These are phyloP conservation scores for Penicillium antarcticum DNA, from an alignment of 495 filamentous ascomycete genomes.

Conservation along the genomic window DNA sequence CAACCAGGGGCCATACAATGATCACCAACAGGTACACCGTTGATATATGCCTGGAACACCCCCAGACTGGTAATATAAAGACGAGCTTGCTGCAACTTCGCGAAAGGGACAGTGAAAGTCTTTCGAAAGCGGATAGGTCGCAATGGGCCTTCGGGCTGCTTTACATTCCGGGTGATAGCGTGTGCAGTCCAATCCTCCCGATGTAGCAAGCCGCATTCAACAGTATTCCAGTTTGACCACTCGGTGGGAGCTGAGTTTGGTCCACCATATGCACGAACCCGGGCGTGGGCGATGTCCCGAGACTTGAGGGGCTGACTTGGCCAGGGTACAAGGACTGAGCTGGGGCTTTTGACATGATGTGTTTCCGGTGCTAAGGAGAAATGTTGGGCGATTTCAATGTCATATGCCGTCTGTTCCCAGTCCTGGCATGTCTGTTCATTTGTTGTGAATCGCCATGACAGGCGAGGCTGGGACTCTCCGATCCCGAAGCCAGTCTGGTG, in stretches of 20 bases:
- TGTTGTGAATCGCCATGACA: conserved; percentile 32
- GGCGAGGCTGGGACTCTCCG: conserved; percentile 21
- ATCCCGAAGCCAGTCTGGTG: conserved; percentile 31
- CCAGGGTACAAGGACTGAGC: conserved; percentile 51
- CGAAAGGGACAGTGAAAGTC: conserved; percentile 14
- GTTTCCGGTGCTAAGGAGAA: conserved; percentile 1
- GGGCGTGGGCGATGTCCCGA: conserved; percentile 34
- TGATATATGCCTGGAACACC: conserved; percentile 48
- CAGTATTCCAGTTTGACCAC: conserved; percentile 32
- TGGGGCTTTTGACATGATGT: conserved; percentile 9
- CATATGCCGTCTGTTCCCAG: conserved; percentile 37
- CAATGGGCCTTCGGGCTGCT: conserved; percentile 16
- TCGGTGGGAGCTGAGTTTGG: conserved; percentile 19
- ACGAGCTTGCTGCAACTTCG: conserved; percentile 19
- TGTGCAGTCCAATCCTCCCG: conserved; percentile 38
- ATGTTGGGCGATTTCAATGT: conserved; percentile 25
- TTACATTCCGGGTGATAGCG: conserved; percentile 24
- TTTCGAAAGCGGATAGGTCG: conserved; percentile 29
- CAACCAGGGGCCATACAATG: conserved; percentile 47
- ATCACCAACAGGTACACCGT: conserved; percentile 48
- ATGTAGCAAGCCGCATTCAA: conserved; percentile 38
- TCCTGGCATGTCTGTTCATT: conserved; percentile 10
- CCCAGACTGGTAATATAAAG: conserved; percentile 53
- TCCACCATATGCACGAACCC: conserved; percentile 33
- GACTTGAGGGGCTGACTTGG: conserved; percentile 40